These are phyloP conservation scores for Stylosanthes scabra DNA, from an alignment of 331 rosid genomes.

Conservation along the genomic window DNA sequence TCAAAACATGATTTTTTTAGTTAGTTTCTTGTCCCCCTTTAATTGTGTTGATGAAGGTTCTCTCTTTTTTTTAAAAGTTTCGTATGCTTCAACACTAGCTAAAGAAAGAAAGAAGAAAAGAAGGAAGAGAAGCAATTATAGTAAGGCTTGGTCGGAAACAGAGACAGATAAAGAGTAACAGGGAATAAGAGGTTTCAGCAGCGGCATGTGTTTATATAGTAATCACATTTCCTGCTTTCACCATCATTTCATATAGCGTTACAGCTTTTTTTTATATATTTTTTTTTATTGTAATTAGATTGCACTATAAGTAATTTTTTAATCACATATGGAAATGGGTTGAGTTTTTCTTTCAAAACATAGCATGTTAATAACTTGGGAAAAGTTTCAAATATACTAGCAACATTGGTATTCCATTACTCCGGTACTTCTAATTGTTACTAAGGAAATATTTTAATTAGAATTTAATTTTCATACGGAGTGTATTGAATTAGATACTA, in stretches of 20 bases:
- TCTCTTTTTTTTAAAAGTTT: neutral
- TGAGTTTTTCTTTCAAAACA: no score
- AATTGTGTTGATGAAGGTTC: conserved; percentile 17
- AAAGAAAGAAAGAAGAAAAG: neutral
- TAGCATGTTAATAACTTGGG: no score
- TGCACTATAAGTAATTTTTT: no score
- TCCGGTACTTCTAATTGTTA: no score
- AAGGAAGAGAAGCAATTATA: neutral
- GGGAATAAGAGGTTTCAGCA: conserved; percentile 35
- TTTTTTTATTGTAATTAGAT: neutral
- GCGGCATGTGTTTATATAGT: conserved; percentile 42
- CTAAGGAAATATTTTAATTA: no score
- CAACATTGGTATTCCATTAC: no score
- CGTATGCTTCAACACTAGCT: conserved; percentile 12
- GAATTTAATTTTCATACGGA: no score
- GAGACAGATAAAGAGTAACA: conserved; percentile 6
- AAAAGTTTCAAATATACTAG: no score
- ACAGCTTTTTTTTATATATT: no score
- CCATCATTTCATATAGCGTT: neutral
- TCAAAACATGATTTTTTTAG: neutral
- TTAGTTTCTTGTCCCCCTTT: no score
- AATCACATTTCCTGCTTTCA: neutral
- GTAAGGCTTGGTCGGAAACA: conserved; percentile 10
- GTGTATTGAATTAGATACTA: no score
- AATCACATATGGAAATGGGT: no score